Conservation (phyloP, 2,329 filamentous ascomycete species). For the Westerdykella ornata region DNA sequence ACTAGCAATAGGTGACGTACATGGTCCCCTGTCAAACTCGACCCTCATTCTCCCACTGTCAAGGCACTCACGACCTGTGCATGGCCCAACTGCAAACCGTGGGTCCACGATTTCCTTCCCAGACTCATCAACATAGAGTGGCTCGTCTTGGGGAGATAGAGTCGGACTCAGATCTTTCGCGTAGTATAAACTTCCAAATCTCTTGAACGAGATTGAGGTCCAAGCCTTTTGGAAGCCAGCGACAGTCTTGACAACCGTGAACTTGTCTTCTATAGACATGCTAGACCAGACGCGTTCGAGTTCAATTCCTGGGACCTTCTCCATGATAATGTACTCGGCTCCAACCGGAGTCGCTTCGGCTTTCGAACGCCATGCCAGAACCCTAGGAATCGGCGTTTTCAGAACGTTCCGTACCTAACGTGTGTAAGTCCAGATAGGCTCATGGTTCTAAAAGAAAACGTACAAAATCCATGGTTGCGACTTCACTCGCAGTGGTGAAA, state of each 20-base stretch:
- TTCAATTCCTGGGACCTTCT: conserved; percentile 23
- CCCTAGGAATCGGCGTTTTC: conserved; percentile 27
- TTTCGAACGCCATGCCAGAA: conserved; percentile 30
- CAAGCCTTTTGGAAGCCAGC: conserved; percentile 26
- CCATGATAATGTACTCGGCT: conserved; percentile 33
- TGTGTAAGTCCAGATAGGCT: conserved; percentile 2
- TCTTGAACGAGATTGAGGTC: conserved; percentile 25
- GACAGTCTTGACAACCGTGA: conserved; percentile 24
- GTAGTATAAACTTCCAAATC: conserved; percentile 27
- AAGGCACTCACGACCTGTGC: conserved; percentile 26
- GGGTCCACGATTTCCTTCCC: conserved; percentile 12
- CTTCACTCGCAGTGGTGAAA: conserved; percentile 35
- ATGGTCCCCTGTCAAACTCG: conserved; percentile 33
- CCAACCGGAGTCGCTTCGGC: conserved; percentile 21
- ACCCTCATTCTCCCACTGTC: conserved; percentile 29
- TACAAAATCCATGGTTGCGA: conserved; percentile 36
- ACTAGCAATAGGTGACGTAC: conserved; percentile 12
- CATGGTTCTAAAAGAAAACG: conserved; percentile 1
- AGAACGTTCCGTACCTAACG: conserved; percentile 25
- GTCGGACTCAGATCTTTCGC: conserved; percentile 25
- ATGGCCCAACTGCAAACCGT: conserved; percentile 36
- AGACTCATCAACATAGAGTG: conserved; percentile 15
- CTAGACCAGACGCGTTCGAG: conserved; percentile 26
- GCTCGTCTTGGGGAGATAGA: conserved; percentile 3
- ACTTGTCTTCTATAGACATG: conserved; percentile 19